Conservation (phyloP, 116 monocot species). For the Trichopus zeylanicus region DNA sequence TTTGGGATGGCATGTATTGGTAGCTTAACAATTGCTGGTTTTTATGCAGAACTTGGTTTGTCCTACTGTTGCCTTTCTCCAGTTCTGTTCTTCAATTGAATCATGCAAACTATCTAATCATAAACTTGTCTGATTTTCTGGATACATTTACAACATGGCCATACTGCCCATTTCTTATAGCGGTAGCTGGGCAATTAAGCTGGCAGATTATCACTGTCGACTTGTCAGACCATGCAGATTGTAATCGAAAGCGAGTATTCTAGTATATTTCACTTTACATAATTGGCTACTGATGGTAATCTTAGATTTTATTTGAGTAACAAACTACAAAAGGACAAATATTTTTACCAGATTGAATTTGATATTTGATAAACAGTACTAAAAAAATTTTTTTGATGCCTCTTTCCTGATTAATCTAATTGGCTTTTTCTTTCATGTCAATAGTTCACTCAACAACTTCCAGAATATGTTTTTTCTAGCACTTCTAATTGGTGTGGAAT, state of each 20-base stretch:
- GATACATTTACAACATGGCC: conserved; percentile 62
- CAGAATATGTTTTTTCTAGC: neutral
- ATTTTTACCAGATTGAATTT: too few species aligned
- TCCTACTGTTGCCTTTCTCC: neutral
- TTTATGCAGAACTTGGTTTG: conserved; percentile 85
- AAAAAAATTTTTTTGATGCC: too few species aligned
- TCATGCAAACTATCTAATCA: neutral
- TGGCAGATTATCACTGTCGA: conserved; percentile 91
- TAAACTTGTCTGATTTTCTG: conserved; percentile 10
- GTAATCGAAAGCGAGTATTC: conserved; percentile 83
- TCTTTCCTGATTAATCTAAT: too few species aligned
- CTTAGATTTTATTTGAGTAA: too few species aligned
- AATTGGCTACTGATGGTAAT: neutral
- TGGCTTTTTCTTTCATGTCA: too few species aligned
- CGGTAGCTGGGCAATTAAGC: conserved; percentile 59
- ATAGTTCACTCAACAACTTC: too few species aligned
- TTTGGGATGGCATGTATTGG: conserved; percentile 73
- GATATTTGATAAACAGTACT: too few species aligned
- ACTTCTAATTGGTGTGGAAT: neutral
- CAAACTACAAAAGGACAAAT: too few species aligned
- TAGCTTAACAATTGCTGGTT: conserved; percentile 61
- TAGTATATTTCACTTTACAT: too few species aligned
- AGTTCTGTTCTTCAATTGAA: neutral
- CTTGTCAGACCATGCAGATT: conserved; percentile 66
- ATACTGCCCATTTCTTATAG: conserved; percentile 62